Evolutionary conservation across 2,329 filamentous ascomycete species (phyloP), one percentile per base, ranked within the genome.

Genomic region (Arachnomyces sp.): DNA sequence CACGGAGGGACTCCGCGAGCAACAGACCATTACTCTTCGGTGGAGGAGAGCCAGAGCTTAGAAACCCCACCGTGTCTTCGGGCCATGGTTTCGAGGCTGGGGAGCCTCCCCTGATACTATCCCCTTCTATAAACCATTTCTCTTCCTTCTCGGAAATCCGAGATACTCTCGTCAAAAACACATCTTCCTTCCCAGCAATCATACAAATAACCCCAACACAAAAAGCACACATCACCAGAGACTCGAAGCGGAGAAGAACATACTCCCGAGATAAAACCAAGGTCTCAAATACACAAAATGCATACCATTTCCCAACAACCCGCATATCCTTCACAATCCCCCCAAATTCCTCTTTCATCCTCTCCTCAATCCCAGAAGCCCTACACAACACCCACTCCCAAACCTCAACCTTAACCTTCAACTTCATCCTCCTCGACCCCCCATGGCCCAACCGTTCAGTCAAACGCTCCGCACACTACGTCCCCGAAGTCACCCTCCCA

Each of bases 371-470:
- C 7, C 53, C 56, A 11, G 48, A 58, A 14, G 50, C 49, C 18
- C 39, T 45, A 28, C 36, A 44, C 31, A 20, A 54, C 7, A 59
- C 62, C 14, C 52, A 58, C 0, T 44, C 48, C 4, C 49, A 62
- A 1, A 43, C 51, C 2, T 17, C 30, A 6, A 38, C 40, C 25
- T 43, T 63, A 29, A 64, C 65, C 38, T 81, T 81, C 55, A 67
- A 79, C 49, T 58, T 81, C 16, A 68, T 81, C 31, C 55, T 81
- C 2, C 61, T 81, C 30, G 78, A 82, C 50, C 78, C 78, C 3
- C 78, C 78, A 1, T 82, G 77, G 78, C 69, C 75, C 14, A 81
- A 79, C 49, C 63, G 70, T 16, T 80, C 76, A 8, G 77, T 73
- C 15, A 69, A 69, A 34, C 67, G 74, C 28, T 71, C 70, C 29